Conservation (phyloP, 2,329 filamentous ascomycete species). For the Aspergillus jensenii region DNA sequence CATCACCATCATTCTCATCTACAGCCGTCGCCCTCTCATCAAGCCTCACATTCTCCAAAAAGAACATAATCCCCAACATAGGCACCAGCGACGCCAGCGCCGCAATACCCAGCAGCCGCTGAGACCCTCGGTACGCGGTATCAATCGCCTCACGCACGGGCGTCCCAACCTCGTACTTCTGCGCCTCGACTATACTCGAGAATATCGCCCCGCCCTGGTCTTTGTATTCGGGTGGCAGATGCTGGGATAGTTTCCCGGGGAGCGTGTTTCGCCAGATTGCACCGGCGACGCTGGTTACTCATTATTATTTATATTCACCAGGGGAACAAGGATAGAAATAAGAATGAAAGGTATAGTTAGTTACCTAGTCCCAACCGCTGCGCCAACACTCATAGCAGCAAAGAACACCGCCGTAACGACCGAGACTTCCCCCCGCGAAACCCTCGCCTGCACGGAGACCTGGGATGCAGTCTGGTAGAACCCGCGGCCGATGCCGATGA, state of each 20-base stretch:
- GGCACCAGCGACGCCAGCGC: constrained; percentile 15
- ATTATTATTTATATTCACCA: neutral
- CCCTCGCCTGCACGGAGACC: constrained; percentile 37
- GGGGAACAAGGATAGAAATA: too few relatives aligned
- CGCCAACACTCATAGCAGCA: constrained; percentile 35
- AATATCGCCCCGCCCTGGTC: constrained; percentile 20
- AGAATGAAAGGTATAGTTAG: neutral
- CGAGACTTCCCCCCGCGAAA: constrained; percentile 35
- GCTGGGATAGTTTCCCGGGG: constrained; percentile 15
- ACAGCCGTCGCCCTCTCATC: constrained; percentile 11
- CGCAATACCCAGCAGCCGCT: constrained; percentile 21
- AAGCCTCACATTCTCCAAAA: constrained; percentile 22
- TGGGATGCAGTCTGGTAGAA: constrained; percentile 37
- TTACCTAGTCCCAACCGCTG: constrained; percentile 35
- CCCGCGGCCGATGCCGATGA: constrained; percentile 36
- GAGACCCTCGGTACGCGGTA: constrained; percentile 22
- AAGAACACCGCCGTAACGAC: constrained; percentile 40
- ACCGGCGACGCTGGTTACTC: constrained; percentile 27
- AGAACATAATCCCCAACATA: constrained; percentile 24
- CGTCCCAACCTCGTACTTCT: constrained; percentile 15
- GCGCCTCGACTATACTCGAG: constrained; percentile 20
- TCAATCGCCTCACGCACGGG: constrained; percentile 19
- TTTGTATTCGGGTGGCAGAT: constrained; percentile 22
- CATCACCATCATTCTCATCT: neutral
- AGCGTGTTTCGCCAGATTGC: constrained; percentile 38